Conservation (phyloP, 1,284 basidiomycete genomes). For the Sporisorium graminicola region DNA sequence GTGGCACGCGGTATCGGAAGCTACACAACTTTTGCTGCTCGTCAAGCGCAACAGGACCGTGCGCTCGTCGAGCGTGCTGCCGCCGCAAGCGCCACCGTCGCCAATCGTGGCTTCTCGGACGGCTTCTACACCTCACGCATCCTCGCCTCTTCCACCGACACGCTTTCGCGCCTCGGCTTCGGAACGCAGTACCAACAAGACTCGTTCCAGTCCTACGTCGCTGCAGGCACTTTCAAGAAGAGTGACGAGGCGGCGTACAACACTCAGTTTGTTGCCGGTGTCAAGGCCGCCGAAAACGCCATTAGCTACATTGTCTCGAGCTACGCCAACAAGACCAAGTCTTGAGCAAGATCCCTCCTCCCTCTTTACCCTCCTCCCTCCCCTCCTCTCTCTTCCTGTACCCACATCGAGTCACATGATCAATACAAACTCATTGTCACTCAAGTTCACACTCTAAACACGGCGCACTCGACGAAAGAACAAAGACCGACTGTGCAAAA, state of each 20-base stretch:
- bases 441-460: too few relatives aligned
- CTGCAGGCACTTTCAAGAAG: constrained; percentile 20
- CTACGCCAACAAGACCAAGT: constrained; percentile 22
- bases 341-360: background rate
- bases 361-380: constrained; percentile 1
- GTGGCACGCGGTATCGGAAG: constrained; percentile 25
- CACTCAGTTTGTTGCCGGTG: constrained; percentile 46
- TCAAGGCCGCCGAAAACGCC: constrained; percentile 43
- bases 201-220: constrained; percentile 53
- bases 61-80: background rate
- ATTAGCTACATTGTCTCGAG: constrained; percentile 40
- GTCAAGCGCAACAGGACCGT: constrained; percentile 14
- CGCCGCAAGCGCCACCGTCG: constrained; percentile 13
- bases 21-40: constrained; percentile 32
- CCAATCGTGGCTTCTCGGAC: constrained; percentile 74
- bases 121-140: constrained; percentile 77
- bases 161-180: constrained; percentile 78
- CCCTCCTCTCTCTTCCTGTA: background rate
- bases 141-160: constrained; percentile 73
- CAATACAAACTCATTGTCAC: background rate
- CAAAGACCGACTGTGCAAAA: too few relatives aligned
- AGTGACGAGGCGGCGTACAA: constrained; percentile 33
- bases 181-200: constrained; percentile 76
- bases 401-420: background rate
- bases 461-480: too few relatives aligned